Percentiles rank a stretch among this genome's conserved stretches.
Conservation (phyloP, 2,329 filamentous ascomycete species). For the Knoxdaviesia proteae region DNA sequence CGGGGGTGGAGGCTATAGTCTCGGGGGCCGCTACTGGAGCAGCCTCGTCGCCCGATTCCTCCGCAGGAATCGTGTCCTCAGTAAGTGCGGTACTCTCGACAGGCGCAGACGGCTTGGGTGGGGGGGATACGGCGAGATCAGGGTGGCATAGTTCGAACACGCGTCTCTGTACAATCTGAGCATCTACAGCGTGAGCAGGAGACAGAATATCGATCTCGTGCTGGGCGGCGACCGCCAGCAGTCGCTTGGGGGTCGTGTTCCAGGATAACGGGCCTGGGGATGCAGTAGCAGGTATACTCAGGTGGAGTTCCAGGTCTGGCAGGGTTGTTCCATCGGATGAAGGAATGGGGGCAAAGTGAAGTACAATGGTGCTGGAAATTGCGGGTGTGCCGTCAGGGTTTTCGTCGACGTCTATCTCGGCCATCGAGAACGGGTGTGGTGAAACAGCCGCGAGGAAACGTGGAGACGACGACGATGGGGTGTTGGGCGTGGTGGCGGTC, state of each 20-base stretch:
- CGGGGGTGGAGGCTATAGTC: constrained; percentile 21
- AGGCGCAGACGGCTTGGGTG: no score
- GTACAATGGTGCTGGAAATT: constrained; percentile 3
- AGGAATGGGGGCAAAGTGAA: constrained; percentile 3
- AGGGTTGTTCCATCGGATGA: constrained; percentile 4
- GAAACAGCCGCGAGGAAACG: constrained; percentile 20
- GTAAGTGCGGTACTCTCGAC: no score
- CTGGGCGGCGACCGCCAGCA: constrained; percentile 17
- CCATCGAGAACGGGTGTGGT: constrained; percentile 25
- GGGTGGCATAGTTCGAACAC: not conserved
- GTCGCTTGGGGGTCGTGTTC: constrained; percentile 10
- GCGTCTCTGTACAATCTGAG: constrained; percentile 17
- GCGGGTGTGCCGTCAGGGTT: constrained; percentile 1
- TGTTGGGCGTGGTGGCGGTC: not conserved
- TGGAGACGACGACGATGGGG: not conserved
- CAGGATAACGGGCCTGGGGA: constrained; percentile 5
- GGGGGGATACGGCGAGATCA: no score
- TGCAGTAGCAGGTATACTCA: constrained; percentile 4
- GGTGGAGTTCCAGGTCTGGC: constrained; percentile 6
- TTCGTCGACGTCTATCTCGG: constrained; percentile 8
- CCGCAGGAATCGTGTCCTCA: constrained; percentile 1
- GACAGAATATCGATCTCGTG: constrained; percentile 18
- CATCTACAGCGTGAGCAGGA: constrained; percentile 18
- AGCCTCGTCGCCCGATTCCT: not conserved
- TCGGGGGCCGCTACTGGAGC: constrained; percentile 20